These are phyloP conservation scores for Cryphonectria parasitica DNA, from an alignment of 2,329 filamentous ascomycete species.

Conservation along the genomic window DNA sequence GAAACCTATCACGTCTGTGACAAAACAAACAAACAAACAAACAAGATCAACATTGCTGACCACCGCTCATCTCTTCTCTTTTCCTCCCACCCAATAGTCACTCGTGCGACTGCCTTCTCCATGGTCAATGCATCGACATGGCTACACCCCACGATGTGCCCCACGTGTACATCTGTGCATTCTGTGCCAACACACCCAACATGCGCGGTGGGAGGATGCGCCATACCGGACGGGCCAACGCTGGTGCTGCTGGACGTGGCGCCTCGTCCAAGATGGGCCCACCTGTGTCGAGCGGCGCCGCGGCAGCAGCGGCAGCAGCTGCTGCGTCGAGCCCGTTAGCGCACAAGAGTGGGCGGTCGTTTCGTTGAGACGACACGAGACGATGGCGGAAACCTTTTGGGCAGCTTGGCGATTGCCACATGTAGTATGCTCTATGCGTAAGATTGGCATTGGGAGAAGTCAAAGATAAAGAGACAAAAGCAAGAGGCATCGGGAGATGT, in stretches of 20 bases:
- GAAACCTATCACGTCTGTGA: background rate
- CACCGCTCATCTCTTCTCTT: background rate
- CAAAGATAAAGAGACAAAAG: background rate
- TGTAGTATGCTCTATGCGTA: background rate
- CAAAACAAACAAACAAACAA: constrained; percentile 16
- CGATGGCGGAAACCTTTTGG: background rate
- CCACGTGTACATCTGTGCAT: constrained; percentile 66
- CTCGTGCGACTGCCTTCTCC: constrained; percentile 68
- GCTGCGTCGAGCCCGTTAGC: constrained; percentile 45
- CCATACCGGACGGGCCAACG: constrained; percentile 43
- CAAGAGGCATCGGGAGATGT: background rate
- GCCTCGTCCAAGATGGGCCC: constrained; percentile 31
- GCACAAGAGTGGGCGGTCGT: constrained; percentile 50
- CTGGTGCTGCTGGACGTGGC: constrained; percentile 3
- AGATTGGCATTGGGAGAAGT: background rate
- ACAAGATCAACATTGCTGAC: constrained; percentile 26
- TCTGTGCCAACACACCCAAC: constrained; percentile 64
- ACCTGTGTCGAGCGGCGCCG: constrained; percentile 31
- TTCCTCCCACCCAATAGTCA: constrained; percentile 47
- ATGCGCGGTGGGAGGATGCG: constrained; percentile 53
- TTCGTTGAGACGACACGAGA: constrained; percentile 40
- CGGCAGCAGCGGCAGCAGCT: constrained; percentile 5
- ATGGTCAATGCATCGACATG: constrained; percentile 66
- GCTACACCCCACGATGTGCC: constrained; percentile 54
- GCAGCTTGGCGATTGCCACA: background rate